Base-by-base conservation (phyloP, 1,139 yeast genomes). In the Candida sanyaensis region DNA sequence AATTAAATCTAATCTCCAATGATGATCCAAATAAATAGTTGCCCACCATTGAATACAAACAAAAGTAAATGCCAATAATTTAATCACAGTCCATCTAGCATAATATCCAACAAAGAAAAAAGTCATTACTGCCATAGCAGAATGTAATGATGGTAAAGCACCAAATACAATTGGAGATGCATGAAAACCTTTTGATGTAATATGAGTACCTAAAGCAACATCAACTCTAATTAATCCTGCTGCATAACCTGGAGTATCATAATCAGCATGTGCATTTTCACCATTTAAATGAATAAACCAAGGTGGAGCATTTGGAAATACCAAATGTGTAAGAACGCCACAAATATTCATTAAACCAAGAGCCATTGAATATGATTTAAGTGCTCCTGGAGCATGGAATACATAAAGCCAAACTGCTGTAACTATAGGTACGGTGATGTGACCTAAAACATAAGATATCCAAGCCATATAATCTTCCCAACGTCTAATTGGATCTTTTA, bases 151-250 rank as follows among this genome's bases (percentile, higher is more conserved):
- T 1, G 89, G 89, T 39, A 83, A 71, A 0, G 88, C 88, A 6
- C 89, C 89, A 67, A 84, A 84, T 23, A 84, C 89, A 47, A 83
- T 83, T 10, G 89, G 88, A 13, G 83, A 77, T 56, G 77, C 76
- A 61, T 83, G 87, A 69, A 84, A 82, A 2, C 89, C 88, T 23
- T 80, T 69, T 1, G 84, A 73, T 57, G 80, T 79, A 52, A 81
- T 55, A 61, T 83, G 87, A 0, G 87, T 81, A 1, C 88, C 88
- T 55, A 83, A 62, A 12, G 82, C 83, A 29, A 75, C 62, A 56
- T 84, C 88, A n/a, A 83, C 84, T 50, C 89, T 65, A 5, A 82
- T 79, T 44, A 84, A 67, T 1, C 89, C 89, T 2, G 89, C 90
- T 1, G 88, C 87, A 60, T 80, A 84, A 6, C 89, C 89, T 3